Base-by-base conservation (phyloP, 2,329 filamentous ascomycete genomes). In the Pseudogymnoascus sp. region DNA sequence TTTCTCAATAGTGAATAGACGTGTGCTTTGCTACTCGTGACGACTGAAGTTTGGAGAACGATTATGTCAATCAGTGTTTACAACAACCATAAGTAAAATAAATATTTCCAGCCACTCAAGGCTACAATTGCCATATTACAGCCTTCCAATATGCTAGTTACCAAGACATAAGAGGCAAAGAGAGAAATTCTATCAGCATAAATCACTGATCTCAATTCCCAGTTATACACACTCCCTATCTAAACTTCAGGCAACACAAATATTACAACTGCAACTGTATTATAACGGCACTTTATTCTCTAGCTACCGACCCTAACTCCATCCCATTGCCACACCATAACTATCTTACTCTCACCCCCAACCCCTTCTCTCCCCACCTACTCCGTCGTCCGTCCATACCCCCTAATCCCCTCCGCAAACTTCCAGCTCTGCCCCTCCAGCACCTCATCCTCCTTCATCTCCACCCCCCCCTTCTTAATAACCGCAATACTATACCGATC, bases 391-490 rank as follows among this genome's bases (percentile, higher is more conserved):
- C 56, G 28, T 66, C 95, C 95, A 75, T 99, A 99, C 50, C 95
- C 95, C 77, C 86, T 89, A 76, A 99, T 97, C 70, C 88, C 84
- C 75, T 97, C 93, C 23, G 95, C 95, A 80, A 99, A 99, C 61
- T 90, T 92, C 95, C 93, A 97, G 84, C 92, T 97, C 84, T 97
- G 93, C 71, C 88, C 84, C 82, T 97, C 93, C 69, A 99, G 82
- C 82, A 92, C 87, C 81, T 96, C 90, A 71, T 89, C 80, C 77
- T 96, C 86, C 76, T 88, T 88, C 69, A 97, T 75, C 63, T 96
- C 89, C 64, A 97, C 87, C n/a, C 90, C 91, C 59, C 91, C 90
- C 78, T 91, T 89, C 63, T 90, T 95, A 63, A 99, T 83, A 62
- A 97, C 83, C 18, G 93, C 93, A 74, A 97, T 88, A 68, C 90